Conservation (phyloP, 2,329 filamentous ascomycete species). For the Exophiala mesophila region DNA sequence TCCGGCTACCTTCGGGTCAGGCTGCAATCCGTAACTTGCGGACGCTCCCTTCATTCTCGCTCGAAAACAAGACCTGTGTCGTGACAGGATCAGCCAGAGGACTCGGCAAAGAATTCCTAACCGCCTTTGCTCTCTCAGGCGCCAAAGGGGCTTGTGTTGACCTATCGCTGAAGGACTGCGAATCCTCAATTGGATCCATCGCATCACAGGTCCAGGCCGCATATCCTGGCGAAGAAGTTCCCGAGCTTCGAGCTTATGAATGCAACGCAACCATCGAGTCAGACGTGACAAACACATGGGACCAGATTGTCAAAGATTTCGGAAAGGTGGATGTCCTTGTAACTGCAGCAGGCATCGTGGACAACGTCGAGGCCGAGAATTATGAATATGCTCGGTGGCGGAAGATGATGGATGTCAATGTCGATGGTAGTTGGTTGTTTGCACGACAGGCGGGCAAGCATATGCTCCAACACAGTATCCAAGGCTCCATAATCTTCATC, state of each 20-base stretch:
- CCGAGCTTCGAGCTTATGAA: constrained; percentile 35
- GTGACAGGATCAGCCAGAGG: constrained; percentile 27
- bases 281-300: constrained; percentile 34
- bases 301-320: constrained; percentile 32
- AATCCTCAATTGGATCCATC: constrained; percentile 30
- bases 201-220: constrained; percentile 25
- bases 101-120: constrained; percentile 31
- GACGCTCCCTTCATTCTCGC: constrained; percentile 25
- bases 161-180: constrained; percentile 26
- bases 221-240: constrained; percentile 20
- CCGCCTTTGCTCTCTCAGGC: constrained; percentile 30
- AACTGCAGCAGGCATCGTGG: constrained; percentile 38
- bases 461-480: constrained; percentile 31
- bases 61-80: constrained; percentile 26
- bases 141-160: constrained; percentile 33
- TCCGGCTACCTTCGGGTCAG: background rate
- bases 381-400: constrained; percentile 33
- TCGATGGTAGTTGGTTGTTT: constrained; percentile 76
- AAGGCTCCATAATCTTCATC: constrained; percentile 27
- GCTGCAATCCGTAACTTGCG: constrained; percentile 4
- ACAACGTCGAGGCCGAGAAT: constrained; percentile 33
- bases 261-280: constrained; percentile 37
- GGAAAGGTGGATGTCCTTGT: constrained; percentile 38
- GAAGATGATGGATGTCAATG: constrained; percentile 35
- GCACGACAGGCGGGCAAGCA: constrained; percentile 69